phyloP scores from a whole-genome alignment of 2,329 filamentous ascomycete species.

The Hansfordia pulvinata region DNA sequence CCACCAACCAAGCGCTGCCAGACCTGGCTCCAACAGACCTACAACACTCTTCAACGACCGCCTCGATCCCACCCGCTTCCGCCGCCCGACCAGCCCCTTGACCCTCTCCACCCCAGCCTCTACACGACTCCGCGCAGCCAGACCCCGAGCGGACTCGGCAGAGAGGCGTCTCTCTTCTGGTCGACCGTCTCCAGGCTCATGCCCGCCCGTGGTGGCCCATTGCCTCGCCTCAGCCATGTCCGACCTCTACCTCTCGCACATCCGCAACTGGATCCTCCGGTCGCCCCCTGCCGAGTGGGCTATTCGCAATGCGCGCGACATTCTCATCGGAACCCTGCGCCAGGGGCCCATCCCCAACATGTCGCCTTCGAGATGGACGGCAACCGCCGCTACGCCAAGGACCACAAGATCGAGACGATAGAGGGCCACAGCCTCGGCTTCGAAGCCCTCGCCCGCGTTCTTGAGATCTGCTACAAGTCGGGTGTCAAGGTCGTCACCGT shows the following conservation, averaged over 20 bases:
- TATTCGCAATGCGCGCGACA: conserved; percentile 63
- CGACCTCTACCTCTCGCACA: conserved; percentile 34
- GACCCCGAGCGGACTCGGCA: no score
- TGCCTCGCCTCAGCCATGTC: no score
- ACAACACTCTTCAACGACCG: no score
- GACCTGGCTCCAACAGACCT: no score
- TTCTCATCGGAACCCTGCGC: conserved; percentile 76
- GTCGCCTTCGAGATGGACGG: conserved; percentile 99
- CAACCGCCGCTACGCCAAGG: conserved; percentile 82
- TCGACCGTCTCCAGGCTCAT: no score
- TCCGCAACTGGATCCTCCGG: conserved; percentile 59
- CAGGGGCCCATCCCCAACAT: conserved; percentile 92
- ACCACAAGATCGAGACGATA: conserved; percentile 86
- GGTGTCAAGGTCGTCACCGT: conserved; percentile 95
- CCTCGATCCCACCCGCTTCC: no score
- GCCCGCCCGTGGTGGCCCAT: no score
- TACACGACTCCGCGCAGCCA: no score
- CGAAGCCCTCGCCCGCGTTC: conserved; percentile 81
- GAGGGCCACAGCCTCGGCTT: conserved; percentile 95
- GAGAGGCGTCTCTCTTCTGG: no score
- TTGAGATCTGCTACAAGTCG: conserved; percentile 96
- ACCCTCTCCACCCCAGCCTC: no score
- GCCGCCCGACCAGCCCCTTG: no score
- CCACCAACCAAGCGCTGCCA: no score
- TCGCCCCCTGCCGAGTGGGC: conserved; percentile 88